These are phyloP conservation scores for Pseudocercospora fijiensis DNA, from an alignment of 2,329 filamentous ascomycete genomes.

Conservation along the genomic window DNA sequence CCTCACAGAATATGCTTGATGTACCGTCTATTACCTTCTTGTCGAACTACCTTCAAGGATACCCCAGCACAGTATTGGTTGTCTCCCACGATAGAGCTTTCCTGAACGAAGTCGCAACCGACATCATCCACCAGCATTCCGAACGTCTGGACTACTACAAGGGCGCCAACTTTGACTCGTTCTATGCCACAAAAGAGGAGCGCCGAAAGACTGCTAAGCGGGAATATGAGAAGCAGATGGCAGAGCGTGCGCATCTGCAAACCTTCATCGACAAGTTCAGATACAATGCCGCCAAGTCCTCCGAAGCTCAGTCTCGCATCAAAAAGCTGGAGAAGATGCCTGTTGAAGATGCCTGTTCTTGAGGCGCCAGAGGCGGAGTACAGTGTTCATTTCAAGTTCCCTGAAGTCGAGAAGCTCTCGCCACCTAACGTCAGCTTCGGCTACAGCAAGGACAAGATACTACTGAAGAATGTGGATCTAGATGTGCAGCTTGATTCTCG, in stretches of 20 bases:
- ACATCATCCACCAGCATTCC: constrained; percentile 98
- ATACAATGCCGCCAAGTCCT: constrained; percentile 98
- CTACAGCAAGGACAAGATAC: constrained; percentile 73
- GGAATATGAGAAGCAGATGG: constrained; percentile 99
- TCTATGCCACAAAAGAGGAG: constrained; percentile 97
- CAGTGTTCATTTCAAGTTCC: constrained; percentile 94
- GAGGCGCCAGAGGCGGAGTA: constrained; percentile 91
- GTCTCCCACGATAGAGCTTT: constrained; percentile 99
- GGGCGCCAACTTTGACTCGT: constrained; percentile 90
- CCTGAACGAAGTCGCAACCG: constrained; percentile 97
- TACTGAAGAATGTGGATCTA: constrained; percentile 84
- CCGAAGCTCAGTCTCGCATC: constrained; percentile 96
- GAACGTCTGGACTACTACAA: constrained; percentile 98
- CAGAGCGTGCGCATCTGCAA: constrained; percentile 85
- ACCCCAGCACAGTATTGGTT: constrained; percentile 91
- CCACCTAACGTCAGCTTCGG: constrained; percentile 92
- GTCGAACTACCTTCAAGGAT: constrained; percentile 88
- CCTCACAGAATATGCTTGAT: constrained; percentile 85
- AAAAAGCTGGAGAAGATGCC: constrained; percentile 99
- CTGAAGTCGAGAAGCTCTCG: constrained; percentile 94
- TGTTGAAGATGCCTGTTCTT: constrained; percentile 84
- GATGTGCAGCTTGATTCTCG: constrained; percentile 97
- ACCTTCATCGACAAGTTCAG: constrained; percentile 99
- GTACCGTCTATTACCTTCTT: constrained; percentile 99
- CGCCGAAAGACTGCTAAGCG: constrained; percentile 93